Evolutionary conservation across 495 filamentous ascomycete genomes (phyloP).

Genomic region (Opeltia flavorubescens): DNA sequence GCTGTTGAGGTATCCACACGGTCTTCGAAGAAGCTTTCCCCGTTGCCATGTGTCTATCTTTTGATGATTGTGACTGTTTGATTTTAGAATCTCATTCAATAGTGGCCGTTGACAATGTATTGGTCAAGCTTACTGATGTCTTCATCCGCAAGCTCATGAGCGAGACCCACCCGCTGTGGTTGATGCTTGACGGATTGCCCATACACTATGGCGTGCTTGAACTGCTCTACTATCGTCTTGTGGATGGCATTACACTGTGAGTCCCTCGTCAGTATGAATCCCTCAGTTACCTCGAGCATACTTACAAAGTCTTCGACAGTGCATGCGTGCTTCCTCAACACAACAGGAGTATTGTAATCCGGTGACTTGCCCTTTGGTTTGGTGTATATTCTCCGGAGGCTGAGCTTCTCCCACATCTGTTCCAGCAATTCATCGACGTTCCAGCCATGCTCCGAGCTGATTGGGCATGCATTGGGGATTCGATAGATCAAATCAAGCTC

Average conservation of each 20-base stretch:
- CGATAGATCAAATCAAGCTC: slow-evolving; percentile 91
- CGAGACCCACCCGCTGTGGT: slow-evolving; percentile 84
- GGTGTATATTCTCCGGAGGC: slow-evolving; percentile 83
- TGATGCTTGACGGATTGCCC: slow-evolving; percentile 97
- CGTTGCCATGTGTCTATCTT: slow-evolving; percentile 36
- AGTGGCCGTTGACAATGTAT: too few species aligned
- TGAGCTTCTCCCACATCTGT: slow-evolving; percentile 96
- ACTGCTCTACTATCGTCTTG: slow-evolving; percentile 88
- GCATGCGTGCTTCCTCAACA: slow-evolving; percentile 65
- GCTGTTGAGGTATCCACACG: background rate
- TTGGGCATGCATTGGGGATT: slow-evolving; percentile 91
- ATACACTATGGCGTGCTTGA: slow-evolving; percentile 91
- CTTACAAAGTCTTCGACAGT: slow-evolving; percentile 95
- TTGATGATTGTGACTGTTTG: slow-evolving; percentile 82
- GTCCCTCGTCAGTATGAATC: slow-evolving; percentile 4
- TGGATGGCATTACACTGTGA: slow-evolving; percentile 89
- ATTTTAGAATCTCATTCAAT: slow-evolving; percentile 26
- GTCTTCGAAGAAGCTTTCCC: background rate
- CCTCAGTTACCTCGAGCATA: slow-evolving; percentile 8
- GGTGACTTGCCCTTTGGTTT: slow-evolving; percentile 94
- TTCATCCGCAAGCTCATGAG: slow-evolving; percentile 87
- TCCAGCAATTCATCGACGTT: slow-evolving; percentile 95
- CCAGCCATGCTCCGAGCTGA: slow-evolving; percentile 97
- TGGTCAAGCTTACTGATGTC: slow-evolving; percentile 74
- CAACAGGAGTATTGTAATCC: slow-evolving; percentile 85